A percentile compares a stretch with the other conserved stretches of the same genome.
These are phyloP conservation scores for Suhomyces prunicola DNA, from an alignment of 805 yeast genomes.

Conservation along the genomic window DNA sequence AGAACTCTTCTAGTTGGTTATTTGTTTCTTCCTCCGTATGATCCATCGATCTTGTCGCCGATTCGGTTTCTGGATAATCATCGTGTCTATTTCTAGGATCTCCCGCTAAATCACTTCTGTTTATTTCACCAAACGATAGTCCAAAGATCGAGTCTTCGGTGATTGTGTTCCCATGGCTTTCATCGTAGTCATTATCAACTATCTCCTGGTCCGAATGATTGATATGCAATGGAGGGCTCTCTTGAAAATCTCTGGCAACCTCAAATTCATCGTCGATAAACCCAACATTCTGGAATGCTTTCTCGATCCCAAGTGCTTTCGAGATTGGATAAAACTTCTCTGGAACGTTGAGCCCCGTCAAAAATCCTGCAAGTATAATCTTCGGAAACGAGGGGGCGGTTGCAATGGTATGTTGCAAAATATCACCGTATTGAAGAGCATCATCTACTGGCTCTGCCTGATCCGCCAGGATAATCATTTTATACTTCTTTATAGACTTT, in stretches of 20 bases:
- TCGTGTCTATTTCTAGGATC: not conserved
- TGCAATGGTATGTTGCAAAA: not conserved
- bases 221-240: not conserved
- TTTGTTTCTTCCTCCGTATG: not conserved
- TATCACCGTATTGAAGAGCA: not conserved
- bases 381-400: not conserved
- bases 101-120: conserved; percentile 7
- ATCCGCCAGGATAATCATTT: not conserved
- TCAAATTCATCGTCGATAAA: conserved; percentile 9
- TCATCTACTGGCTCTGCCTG: not conserved
- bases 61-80: not conserved
- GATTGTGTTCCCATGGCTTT: not conserved
- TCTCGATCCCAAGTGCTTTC: not conserved
- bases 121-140: conserved; percentile 21
- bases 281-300: not conserved
- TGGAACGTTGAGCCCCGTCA: not conserved
- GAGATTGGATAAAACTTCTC: not conserved
- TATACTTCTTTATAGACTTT: not conserved
- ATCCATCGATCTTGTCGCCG: not conserved
- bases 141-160: conserved; percentile 15
- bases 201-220: not conserved
- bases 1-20: conserved; percentile 12
- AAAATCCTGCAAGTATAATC: not conserved
- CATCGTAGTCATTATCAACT: not conserved
- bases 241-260: conserved; percentile 12